Percentiles rank a stretch among this genome's conserved stretches.
These are phyloP conservation scores for Orobanche coerulescens DNA, from an alignment of 257 asterid genomes.

Conservation along the genomic window DNA sequence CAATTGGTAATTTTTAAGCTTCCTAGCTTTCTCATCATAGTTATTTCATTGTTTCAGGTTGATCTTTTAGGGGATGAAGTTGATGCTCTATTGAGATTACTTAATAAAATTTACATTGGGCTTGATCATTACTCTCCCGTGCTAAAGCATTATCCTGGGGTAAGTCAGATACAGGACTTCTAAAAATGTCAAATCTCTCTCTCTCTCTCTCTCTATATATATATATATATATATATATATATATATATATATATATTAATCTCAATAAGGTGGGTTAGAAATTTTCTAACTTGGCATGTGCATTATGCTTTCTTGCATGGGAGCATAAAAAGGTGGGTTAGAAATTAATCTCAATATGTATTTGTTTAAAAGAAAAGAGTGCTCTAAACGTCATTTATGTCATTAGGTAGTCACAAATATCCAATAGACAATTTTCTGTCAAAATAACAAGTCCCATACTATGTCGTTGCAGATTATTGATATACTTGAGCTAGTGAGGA, in stretches of 20 bases:
- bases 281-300: neutral
- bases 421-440: neutral
- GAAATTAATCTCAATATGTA: neutral
- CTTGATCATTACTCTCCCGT: constrained; percentile 87
- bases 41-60: constrained; percentile 50
- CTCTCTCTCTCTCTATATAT: neutral
- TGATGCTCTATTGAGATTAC: constrained; percentile 57
- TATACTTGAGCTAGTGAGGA: constrained; percentile 65
- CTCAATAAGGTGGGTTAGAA: neutral
- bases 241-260: no score
- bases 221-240: no score
- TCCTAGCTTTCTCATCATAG: neutral
- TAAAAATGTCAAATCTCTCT: neutral
- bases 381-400: neutral
- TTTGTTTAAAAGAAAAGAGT: neutral
- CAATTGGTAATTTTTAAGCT: neutral
- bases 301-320: constrained; percentile 1
- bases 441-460: constrained; percentile 6
- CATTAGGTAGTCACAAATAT: neutral
- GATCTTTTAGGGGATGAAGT: constrained; percentile 96
- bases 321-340: neutral
- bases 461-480: constrained; percentile 52
- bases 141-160: constrained; percentile 92
- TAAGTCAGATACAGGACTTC: constrained; percentile 28
- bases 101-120: constrained; percentile 67